Evolutionary conservation across 306 rosid species (phyloP).

Genomic region (Oxytropis ochrocephala): DNA sequence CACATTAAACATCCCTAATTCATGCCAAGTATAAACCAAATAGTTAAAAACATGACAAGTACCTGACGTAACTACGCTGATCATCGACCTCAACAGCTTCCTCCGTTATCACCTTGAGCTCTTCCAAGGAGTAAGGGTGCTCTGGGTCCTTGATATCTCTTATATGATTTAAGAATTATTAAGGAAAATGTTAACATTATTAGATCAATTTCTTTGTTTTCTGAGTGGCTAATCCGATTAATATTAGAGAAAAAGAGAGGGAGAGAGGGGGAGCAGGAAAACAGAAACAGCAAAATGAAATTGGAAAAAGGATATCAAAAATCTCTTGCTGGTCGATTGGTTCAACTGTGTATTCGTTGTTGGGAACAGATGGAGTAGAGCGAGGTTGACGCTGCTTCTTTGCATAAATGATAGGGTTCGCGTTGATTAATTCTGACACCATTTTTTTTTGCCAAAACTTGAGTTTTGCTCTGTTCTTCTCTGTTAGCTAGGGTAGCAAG

Average conservation of each 20-base stretch:
- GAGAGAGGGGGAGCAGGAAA: too few relatives aligned
- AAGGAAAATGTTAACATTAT: constrained; percentile 30
- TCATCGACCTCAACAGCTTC: constrained; percentile 87
- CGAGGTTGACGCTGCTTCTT: constrained; percentile 79
- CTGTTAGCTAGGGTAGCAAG: not conserved
- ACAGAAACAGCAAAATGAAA: not conserved
- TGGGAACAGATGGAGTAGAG: constrained; percentile 23
- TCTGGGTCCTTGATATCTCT: constrained; percentile 95
- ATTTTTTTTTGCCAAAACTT: constrained; percentile 28
- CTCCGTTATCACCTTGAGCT: constrained; percentile 88
- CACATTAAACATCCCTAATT: not conserved
- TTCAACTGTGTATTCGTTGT: constrained; percentile 46
- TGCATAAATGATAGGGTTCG: constrained; percentile 69
- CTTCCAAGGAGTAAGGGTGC: constrained; percentile 86
- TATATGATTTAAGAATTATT: constrained; percentile 64
- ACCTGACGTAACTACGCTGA: constrained; percentile 69
- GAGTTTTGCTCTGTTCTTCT: not conserved
- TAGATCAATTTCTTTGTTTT: not conserved
- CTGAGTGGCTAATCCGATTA: not conserved
- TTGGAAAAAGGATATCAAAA: constrained; percentile 71
- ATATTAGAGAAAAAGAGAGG: not conserved
- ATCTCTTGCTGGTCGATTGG: constrained; percentile 71
- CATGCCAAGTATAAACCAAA: not conserved
- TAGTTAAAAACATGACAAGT: not conserved
- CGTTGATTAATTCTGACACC: constrained; percentile 74